phyloP scores from a whole-genome alignment of 805 yeast genomes.

The Saccharomycopsis sp. region DNA sequence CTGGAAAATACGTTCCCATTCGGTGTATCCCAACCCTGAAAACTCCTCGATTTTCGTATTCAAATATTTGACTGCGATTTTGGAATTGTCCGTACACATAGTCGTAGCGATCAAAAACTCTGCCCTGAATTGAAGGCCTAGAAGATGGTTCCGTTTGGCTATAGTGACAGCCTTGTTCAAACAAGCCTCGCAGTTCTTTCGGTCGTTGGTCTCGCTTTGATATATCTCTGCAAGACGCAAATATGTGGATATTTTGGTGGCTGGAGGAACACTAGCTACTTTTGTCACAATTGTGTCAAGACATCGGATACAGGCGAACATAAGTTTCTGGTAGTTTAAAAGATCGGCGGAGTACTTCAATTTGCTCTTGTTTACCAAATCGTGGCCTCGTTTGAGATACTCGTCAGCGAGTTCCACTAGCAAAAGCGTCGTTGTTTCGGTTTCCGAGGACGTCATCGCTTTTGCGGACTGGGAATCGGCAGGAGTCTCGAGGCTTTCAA shows the following conservation, averaged over 20 bases:
- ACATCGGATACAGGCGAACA: conserved; percentile 16
- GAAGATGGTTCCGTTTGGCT: conserved; percentile 5
- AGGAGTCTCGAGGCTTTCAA: not conserved
- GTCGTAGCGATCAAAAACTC: conserved; percentile 15
- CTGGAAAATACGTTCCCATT: conserved; percentile 17
- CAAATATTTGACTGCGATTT: conserved; percentile 14
- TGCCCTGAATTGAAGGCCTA: conserved; percentile 14
- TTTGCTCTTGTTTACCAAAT: not conserved
- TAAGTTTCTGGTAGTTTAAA: conserved; percentile 6
- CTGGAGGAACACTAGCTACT: conserved; percentile 10
- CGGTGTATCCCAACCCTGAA: conserved; percentile 7
- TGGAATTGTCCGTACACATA: conserved; percentile 8
- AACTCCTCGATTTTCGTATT: conserved; percentile 15
- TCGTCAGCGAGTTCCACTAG: not conserved
- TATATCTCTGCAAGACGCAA: conserved; percentile 18
- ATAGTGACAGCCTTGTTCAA: conserved; percentile 19
- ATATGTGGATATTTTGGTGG: conserved; percentile 9
- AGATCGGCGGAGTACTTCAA: not conserved
- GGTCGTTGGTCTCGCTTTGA: conserved; percentile 13
- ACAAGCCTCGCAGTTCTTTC: conserved; percentile 7
- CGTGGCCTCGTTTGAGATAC: not conserved
- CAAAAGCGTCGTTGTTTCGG: not conserved
- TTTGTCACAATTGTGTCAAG: conserved; percentile 12
- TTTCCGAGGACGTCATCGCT: not conserved
- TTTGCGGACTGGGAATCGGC: too few species aligned